Conservation (phyloP, 2,329 filamentous ascomycete species). For the Calonectria leucothoes region DNA sequence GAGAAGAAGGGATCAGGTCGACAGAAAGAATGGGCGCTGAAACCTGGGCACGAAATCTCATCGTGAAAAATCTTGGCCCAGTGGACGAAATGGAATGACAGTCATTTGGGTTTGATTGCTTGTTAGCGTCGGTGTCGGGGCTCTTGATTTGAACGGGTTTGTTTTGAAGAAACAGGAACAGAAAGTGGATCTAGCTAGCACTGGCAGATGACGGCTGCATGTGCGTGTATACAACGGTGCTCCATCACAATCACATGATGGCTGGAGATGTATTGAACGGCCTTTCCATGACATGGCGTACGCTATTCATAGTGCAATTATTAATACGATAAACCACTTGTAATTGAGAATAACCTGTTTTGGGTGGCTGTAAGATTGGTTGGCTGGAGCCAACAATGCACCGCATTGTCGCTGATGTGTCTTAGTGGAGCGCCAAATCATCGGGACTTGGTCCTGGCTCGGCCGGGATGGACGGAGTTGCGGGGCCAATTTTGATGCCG, state of each 20-base stretch:
- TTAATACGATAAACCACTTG: neutral
- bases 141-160: conserved; percentile 32
- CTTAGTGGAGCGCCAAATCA: conserved; percentile 18
- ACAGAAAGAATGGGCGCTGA: conserved; percentile 53
- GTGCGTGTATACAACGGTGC: conserved; percentile 13
- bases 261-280: conserved; percentile 28
- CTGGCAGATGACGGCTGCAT: conserved; percentile 6
- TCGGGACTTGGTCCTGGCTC: conserved; percentile 23
- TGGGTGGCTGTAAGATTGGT: neutral
- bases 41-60: conserved; percentile 51
- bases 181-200: neutral
- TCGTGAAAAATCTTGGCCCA: conserved; percentile 33
- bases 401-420: conserved; percentile 4
- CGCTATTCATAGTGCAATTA: neutral
- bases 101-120: conserved; percentile 34
- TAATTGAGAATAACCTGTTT: neutral
- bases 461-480: conserved; percentile 37
- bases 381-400: neutral
- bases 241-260: neutral
- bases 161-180: conserved; percentile 28
- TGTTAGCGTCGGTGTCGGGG: conserved; percentile 41
- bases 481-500: conserved; percentile 37
- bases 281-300: neutral
- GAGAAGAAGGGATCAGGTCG: conserved; percentile 53
- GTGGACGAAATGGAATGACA: conserved; percentile 24